Evolutionary conservation across 352 stramenopile species (phyloP).

Genomic region (Phytophthora ohioensis): DNA sequence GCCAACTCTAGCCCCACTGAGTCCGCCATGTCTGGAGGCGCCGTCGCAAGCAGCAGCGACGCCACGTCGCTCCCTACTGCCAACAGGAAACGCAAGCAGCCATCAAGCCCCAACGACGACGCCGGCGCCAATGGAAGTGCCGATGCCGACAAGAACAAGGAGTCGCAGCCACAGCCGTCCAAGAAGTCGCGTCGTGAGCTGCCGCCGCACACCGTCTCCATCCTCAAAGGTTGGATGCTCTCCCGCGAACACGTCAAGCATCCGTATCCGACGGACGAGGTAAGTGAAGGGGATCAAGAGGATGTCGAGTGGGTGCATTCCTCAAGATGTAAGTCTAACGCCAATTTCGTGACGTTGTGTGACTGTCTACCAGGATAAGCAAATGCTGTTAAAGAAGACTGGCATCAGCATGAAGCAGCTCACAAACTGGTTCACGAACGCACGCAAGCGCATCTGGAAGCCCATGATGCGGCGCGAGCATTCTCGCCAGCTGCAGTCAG

Average conservation of each 20-base stretch:
- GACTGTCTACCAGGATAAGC: conserved; percentile 69
- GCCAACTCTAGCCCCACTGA: not conserved
- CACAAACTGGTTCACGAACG: conserved; percentile 93
- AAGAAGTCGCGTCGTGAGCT: conserved; percentile 87
- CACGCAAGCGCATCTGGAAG: conserved; percentile 91
- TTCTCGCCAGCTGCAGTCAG: conserved; percentile 78
- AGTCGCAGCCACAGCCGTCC: conserved; percentile 39
- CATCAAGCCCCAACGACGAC: conserved; percentile 36
- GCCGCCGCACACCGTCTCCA: conserved; percentile 84
- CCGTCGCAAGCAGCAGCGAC: conserved; percentile 1
- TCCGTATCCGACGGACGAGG: conserved; percentile 90
- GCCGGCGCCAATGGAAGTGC: conserved; percentile 36
- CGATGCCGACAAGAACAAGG: conserved; percentile 50
- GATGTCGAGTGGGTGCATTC: conserved; percentile 15
- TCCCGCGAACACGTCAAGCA: conserved; percentile 91
- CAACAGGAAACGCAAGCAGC: conserved; percentile 43
- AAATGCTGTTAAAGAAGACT: conserved; percentile 91
- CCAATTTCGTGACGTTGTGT: conserved; percentile 14
- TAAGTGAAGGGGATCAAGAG: conserved; percentile 25
- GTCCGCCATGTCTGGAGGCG: conserved; percentile 31
- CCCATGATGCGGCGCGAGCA: conserved; percentile 90
- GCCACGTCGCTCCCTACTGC: conserved; percentile 28
- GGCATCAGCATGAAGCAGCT: conserved; percentile 93
- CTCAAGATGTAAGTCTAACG: conserved; percentile 18
- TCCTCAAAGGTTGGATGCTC: conserved; percentile 91